These are phyloP conservation scores for Lachnellula cervina DNA, from an alignment of 2,329 filamentous ascomycete species.

Conservation along the genomic window DNA sequence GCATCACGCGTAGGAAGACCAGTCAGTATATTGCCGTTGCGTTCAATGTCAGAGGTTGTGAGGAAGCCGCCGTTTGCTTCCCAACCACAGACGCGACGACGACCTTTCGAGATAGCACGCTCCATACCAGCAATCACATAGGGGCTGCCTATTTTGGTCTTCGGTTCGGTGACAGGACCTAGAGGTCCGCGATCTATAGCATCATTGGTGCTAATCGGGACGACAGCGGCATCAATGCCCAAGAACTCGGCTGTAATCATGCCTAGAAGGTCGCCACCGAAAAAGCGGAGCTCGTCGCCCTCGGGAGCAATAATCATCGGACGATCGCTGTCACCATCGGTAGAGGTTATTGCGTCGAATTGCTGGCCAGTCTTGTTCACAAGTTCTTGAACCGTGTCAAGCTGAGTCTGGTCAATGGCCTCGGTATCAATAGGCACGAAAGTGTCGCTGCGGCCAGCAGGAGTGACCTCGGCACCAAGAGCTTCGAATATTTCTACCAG, in stretches of 20 bases:
- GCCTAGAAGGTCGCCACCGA: constrained; percentile 31
- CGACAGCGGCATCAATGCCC: constrained; percentile 29
- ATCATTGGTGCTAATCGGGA: constrained; percentile 33
- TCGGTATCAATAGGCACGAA: constrained; percentile 34
- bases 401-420: constrained; percentile 31
- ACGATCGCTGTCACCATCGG: constrained; percentile 33
- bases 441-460: constrained; percentile 32
- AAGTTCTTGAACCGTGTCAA: constrained; percentile 29
- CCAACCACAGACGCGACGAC: constrained; percentile 30
- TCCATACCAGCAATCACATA: constrained; percentile 34
- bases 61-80: constrained; percentile 34
- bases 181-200: constrained; percentile 31
- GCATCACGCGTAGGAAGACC: constrained; percentile 33
- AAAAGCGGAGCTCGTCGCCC: constrained; percentile 29
- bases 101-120: constrained; percentile 26
- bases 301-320: constrained; percentile 30
- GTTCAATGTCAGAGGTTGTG: constrained; percentile 29
- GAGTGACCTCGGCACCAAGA: constrained; percentile 28
- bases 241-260: constrained; percentile 33
- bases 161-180: constrained; percentile 25
- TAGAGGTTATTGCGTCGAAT: constrained; percentile 31
- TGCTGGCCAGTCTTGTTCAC: constrained; percentile 22
- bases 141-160: constrained; percentile 33
- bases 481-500: constrained; percentile 29
- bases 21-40: constrained; percentile 26